These are phyloP conservation scores for Fusarium camptoceras DNA, from an alignment of 2,329 filamentous ascomycete genomes.

Conservation along the genomic window DNA sequence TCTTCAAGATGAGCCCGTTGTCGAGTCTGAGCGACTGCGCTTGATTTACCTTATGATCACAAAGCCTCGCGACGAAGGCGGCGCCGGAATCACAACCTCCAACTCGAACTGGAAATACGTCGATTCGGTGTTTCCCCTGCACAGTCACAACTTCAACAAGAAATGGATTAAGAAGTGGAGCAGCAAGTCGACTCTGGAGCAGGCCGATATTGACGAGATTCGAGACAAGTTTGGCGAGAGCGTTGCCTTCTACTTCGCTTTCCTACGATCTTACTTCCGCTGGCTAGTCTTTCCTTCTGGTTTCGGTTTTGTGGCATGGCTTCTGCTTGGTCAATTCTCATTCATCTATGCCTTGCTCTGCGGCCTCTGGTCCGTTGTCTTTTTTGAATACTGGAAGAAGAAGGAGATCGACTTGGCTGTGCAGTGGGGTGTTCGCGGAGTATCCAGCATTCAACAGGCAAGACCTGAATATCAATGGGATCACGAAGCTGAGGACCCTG, in stretches of 20 bases:
- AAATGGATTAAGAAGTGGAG: conserved; percentile 81
- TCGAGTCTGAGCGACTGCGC: conserved; percentile 87
- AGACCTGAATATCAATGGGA: conserved; percentile 84
- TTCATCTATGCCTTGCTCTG: conserved; percentile 81
- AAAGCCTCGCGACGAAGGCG: conserved; percentile 77
- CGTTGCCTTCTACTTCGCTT: conserved; percentile 96
- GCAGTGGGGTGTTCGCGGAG: conserved; percentile 88
- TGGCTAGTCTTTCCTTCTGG: conserved; percentile 86
- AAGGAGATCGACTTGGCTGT: conserved; percentile 88
- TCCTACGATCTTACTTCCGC: conserved; percentile 88
- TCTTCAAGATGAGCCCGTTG: conserved; percentile 79
- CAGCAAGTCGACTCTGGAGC: conserved; percentile 74
- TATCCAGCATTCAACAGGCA: conserved; percentile 82
- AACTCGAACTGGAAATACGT: conserved; percentile 79
- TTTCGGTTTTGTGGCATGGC: conserved; percentile 81
- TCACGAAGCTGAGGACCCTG: conserved; percentile 78
- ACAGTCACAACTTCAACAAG: conserved; percentile 81
- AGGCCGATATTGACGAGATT: conserved; percentile 77
- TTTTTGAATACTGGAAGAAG: conserved; percentile 96
- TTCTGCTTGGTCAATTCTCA: conserved; percentile 87
- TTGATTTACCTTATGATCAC: conserved; percentile 89
- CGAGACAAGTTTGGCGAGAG: conserved; percentile 82
- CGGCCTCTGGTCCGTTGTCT: conserved; percentile 87
- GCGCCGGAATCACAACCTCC: conserved; percentile 79
- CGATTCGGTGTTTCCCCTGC: conserved; percentile 80